Conservation (phyloP, 257 asterid genomes). For the Primulina huaijiensis region DNA sequence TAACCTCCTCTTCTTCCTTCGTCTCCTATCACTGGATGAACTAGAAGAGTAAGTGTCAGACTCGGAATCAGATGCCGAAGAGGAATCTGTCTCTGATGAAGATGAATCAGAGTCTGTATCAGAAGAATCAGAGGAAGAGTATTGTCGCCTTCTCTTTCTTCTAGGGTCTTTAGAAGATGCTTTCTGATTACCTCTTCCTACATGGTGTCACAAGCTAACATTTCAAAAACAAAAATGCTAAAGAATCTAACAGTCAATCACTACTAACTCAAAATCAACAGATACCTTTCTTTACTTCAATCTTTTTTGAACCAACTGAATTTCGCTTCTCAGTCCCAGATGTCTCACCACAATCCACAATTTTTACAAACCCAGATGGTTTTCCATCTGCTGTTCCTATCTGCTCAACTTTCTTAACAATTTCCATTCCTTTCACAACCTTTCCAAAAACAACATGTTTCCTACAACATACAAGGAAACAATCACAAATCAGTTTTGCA, state of each 20-base stretch:
- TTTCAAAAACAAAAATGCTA: conserved; percentile 20
- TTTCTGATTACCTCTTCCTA: conserved; percentile 46
- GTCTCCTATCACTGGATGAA: conserved; percentile 82
- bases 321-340: conserved; percentile 36
- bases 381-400: conserved; percentile 70
- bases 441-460: conserved; percentile 97
- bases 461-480: conserved; percentile 44
- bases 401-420: conserved; percentile 77
- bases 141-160: conserved; percentile 58
- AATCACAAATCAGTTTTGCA: conserved; percentile 6
- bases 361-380: conserved; percentile 60
- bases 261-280: conserved; percentile 15
- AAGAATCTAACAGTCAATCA: conserved; percentile 16
- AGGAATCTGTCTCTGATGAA: conserved; percentile 65
- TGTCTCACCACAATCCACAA: conserved; percentile 74
- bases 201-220: conserved; percentile 6
- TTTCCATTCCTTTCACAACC: conserved; percentile 84
- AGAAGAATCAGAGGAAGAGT: conserved; percentile 88
- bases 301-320: conserved; percentile 28
- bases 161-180: conserved; percentile 39
- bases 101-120: conserved; percentile 61
- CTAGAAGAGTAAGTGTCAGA: conserved; percentile 64
- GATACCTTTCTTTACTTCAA: conserved; percentile 54
- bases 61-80: conserved; percentile 53
- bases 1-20: conserved; percentile 65